phyloP scores from a whole-genome alignment of 1,139 yeast species.

The Suhomyces wounanorum region DNA sequence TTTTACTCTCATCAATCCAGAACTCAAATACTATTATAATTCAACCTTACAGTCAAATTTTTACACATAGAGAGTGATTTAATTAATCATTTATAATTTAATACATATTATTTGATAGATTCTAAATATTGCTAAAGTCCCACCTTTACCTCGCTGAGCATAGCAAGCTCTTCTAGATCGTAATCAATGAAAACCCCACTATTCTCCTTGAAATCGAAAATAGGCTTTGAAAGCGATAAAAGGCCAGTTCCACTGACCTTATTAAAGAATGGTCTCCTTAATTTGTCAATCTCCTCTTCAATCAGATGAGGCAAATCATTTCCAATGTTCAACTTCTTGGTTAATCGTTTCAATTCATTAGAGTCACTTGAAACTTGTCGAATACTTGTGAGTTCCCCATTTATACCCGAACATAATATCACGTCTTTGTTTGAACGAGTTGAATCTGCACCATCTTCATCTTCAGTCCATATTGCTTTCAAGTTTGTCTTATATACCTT shows the following conservation, averaged over 20 bases:
- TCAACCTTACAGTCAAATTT: neutral
- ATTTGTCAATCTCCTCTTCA: constrained; percentile 21
- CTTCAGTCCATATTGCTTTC: constrained; percentile 38
- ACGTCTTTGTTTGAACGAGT: constrained; percentile 1
- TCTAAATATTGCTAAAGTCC: neutral
- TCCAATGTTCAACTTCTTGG: constrained; percentile 9
- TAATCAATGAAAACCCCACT: constrained; percentile 33
- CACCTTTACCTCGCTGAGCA: constrained; percentile 1
- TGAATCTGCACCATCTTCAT: neutral
- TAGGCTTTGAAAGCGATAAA: constrained; percentile 39
- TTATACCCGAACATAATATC: constrained; percentile 47
- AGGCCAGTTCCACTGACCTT: constrained; percentile 48
- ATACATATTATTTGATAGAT: constrained; percentile 1
- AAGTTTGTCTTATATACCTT: constrained; percentile 36
- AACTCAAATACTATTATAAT: neutral
- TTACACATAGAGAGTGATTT: neutral
- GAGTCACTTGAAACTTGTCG: constrained; percentile 20
- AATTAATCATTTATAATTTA: neutral
- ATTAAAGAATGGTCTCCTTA: constrained; percentile 38
- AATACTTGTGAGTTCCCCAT: constrained; percentile 48
- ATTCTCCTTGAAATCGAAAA: constrained; percentile 35
- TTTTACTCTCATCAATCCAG: neutral
- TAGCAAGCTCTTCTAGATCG: constrained; percentile 36
- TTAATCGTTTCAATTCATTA: constrained; percentile 18
- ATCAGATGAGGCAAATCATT: constrained; percentile 10